Conservation (phyloP, 2,329 filamentous ascomycete genomes). For the Trichoderma oligosporum region DNA sequence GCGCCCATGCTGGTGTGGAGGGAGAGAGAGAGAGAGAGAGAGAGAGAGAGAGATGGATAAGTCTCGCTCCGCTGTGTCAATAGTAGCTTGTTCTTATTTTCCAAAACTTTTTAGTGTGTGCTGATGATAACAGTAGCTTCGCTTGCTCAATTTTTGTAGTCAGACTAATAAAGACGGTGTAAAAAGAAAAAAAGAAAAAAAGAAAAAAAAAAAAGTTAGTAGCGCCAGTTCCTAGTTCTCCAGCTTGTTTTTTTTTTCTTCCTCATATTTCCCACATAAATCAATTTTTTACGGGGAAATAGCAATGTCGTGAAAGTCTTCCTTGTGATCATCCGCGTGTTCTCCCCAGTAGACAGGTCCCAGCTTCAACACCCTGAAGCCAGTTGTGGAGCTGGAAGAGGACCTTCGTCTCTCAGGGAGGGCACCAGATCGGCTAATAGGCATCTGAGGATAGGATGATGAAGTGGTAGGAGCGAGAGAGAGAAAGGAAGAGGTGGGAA, state of each 20-base stretch:
- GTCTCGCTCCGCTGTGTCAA: too few species aligned
- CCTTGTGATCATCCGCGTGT: slow-evolving; percentile 54
- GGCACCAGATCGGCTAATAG: slow-evolving; percentile 27
- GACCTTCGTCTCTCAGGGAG: slow-evolving; percentile 43
- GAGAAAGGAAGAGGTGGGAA: slow-evolving; percentile 44
- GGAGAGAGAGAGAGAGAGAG: not conserved
- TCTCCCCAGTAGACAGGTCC: slow-evolving; percentile 62
- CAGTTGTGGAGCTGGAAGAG: slow-evolving; percentile 46
- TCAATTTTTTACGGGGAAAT: slow-evolving; percentile 11
- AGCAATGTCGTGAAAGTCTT: slow-evolving; percentile 49
- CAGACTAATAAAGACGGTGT: not conserved
- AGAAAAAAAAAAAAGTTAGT: not conserved
- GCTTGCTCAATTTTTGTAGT: not conserved
- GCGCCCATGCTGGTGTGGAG: slow-evolving; percentile 8
- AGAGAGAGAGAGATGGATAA: not conserved
- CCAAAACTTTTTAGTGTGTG: slow-evolving; percentile 2
- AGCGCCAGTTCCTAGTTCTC: not conserved
- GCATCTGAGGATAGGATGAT: slow-evolving; percentile 49
- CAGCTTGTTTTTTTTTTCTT: not conserved
- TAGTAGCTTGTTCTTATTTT: not conserved
- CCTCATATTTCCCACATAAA: too few species aligned
- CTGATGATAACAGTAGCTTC: slow-evolving; percentile 5
- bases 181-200: not conserved
- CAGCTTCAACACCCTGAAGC: slow-evolving; percentile 58
- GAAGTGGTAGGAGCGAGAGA: slow-evolving; percentile 57